phyloP scores from a whole-genome alignment of 441 rosid species.

The Adansonia madagascariensis region DNA sequence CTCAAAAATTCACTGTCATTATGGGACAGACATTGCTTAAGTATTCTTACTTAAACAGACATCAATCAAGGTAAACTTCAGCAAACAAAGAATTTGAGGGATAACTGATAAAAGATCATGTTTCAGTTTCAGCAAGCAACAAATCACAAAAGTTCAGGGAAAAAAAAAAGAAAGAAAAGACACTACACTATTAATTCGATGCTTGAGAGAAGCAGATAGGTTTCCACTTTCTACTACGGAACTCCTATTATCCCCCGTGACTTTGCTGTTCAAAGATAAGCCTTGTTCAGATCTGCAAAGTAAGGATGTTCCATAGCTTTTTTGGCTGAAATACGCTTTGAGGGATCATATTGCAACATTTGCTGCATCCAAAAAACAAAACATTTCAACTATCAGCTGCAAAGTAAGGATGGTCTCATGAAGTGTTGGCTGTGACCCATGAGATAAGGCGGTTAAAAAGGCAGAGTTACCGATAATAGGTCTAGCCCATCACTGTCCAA shows the following conservation, averaged over 20 bases:
- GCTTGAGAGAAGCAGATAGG: conserved; percentile 25
- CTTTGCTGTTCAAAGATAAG: conserved; percentile 43
- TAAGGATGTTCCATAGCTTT: conserved; percentile 97
- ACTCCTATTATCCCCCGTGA: conserved; percentile 4
- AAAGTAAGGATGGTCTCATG: background rate
- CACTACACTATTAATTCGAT: background rate
- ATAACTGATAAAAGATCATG: background rate
- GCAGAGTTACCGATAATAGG: conserved; percentile 59
- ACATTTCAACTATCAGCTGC: conserved; percentile 1
- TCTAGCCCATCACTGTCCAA: conserved; percentile 74
- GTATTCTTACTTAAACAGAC: background rate
- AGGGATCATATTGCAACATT: conserved; percentile 91
- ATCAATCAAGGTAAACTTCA: background rate
- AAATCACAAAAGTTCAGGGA: background rate
- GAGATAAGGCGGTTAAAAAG: background rate
- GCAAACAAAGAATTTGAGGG: background rate
- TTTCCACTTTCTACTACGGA: background rate
- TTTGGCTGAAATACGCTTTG: conserved; percentile 87
- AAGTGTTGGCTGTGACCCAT: too few relatives aligned
- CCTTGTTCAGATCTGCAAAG: conserved; percentile 73
- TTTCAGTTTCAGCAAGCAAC: conserved; percentile 5
- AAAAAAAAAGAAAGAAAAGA: background rate
- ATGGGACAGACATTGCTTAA: background rate
- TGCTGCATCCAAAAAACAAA: conserved; percentile 51
- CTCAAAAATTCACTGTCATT: too few relatives aligned